Evolutionary conservation across 306 rosid species (phyloP).

Genomic region (Sicyos edulis): DNA sequence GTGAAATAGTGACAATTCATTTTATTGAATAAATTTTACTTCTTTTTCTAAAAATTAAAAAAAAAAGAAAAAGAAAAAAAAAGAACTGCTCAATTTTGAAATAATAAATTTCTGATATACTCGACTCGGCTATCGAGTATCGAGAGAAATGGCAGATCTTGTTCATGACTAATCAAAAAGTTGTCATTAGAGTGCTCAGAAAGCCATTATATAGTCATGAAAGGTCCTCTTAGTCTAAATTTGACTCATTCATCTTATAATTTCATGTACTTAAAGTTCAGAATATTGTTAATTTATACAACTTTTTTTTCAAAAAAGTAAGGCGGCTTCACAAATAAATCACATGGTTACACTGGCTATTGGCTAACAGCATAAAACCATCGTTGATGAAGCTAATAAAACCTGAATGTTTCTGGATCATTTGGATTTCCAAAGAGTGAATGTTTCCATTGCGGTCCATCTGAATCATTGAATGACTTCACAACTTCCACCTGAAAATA

Average conservation of each 20-base stretch:
- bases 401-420: conserved; percentile 93
- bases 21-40: not conserved
- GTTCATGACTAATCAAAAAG: conserved; percentile 10
- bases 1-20: no score
- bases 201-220: not conserved
- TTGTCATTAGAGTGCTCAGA: not conserved
- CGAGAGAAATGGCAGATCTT: not conserved
- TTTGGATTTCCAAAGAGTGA: conserved; percentile 97
- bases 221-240: not conserved
- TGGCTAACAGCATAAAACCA: conserved; percentile 6
- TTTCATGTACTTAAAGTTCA: not conserved
- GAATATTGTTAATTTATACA: not conserved
- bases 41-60: not conserved
- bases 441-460: conserved; percentile 86
- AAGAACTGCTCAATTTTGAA: not conserved
- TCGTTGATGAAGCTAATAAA: not conserved
- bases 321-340: no score
- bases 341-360: not conserved
- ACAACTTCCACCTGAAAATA: conserved; percentile 77
- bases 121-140: not conserved
- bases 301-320: no score
- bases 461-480: conserved; percentile 74
- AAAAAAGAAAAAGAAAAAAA: not conserved
- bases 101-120: not conserved
- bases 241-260: not conserved